Percentiles rank a stretch among this genome's conserved stretches.
These are phyloP conservation scores for Acacia confusa DNA, from an alignment of 306 rosid species.

Conservation along the genomic window DNA sequence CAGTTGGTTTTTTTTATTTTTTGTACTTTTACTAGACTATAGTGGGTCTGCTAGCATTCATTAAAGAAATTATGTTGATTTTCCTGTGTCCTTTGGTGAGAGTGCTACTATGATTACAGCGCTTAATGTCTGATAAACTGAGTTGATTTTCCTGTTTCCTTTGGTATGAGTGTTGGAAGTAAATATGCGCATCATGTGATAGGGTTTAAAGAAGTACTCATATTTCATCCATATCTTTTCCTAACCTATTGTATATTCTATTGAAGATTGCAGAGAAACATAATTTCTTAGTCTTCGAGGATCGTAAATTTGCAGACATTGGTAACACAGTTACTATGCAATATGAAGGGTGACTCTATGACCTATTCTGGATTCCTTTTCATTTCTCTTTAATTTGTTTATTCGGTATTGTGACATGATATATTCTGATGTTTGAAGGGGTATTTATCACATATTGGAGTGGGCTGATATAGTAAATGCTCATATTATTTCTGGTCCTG, in stretches of 20 bases:
- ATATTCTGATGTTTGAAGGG: conserved; percentile 49
- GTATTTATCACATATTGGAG: conserved; percentile 83
- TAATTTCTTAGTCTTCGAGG: conserved; percentile 92
- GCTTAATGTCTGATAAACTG: no score
- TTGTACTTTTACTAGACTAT: background rate
- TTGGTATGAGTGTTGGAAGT: background rate
- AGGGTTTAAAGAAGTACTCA: conserved; percentile 11
- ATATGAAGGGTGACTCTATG: conserved; percentile 73
- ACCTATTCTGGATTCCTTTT: background rate
- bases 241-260: conserved; percentile 36
- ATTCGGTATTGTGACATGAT: conserved; percentile 2
- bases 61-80: background rate
- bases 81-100: no score
- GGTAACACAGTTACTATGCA: conserved; percentile 96
- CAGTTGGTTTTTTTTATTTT: conserved; percentile 4
- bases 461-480: conserved; percentile 96
- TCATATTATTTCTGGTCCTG: conserved; percentile 95
- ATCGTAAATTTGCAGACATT: conserved; percentile 92
- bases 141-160: no score
- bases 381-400: conserved; percentile 10
- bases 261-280: conserved; percentile 79
- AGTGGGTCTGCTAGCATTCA: conserved; percentile 11
- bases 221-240: conserved; percentile 11
- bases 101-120: no score
- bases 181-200: background rate